phyloP scores from a whole-genome alignment of 495 filamentous ascomycete species.

The Bacidia gigantensis region DNA sequence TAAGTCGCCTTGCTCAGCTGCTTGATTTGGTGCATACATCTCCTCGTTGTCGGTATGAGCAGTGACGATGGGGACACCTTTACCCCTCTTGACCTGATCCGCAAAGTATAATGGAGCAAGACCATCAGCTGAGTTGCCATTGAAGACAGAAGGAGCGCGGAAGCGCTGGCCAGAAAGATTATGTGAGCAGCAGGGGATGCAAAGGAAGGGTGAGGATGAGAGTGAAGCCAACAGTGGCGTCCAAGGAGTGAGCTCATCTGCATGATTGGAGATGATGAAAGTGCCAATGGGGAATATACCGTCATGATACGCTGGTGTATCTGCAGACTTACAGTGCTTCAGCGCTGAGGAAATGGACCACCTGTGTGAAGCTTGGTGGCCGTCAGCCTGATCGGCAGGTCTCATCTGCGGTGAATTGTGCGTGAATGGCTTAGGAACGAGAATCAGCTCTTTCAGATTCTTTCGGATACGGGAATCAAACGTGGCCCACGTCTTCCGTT shows the following conservation, averaged over 20 bases:
- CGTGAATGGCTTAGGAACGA: constrained; percentile 51
- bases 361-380: constrained; percentile 7
- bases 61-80: constrained; percentile 32
- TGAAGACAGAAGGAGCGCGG: constrained; percentile 44
- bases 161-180: constrained; percentile 60
- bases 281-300: constrained; percentile 62
- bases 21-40: constrained; percentile 16
- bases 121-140: constrained; percentile 14
- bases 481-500: constrained; percentile 66
- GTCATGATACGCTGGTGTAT: constrained; percentile 34
- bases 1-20: constrained; percentile 30
- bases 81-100: constrained; percentile 24
- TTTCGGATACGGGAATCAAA: constrained; percentile 43
- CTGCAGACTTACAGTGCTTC: neutral
- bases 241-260: constrained; percentile 91
- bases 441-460: constrained; percentile 53
- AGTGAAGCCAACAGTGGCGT: constrained; percentile 75
- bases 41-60: constrained; percentile 10
- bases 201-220: constrained; percentile 65
- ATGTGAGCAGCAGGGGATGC: constrained; percentile 92
- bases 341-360: neutral
- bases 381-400: constrained; percentile 3
- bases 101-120: constrained; percentile 17
- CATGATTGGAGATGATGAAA: constrained; percentile 93
- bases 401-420: neutral